Conservation (phyloP, 805 yeast genomes). For the Wickerhamomyces alni region DNA sequence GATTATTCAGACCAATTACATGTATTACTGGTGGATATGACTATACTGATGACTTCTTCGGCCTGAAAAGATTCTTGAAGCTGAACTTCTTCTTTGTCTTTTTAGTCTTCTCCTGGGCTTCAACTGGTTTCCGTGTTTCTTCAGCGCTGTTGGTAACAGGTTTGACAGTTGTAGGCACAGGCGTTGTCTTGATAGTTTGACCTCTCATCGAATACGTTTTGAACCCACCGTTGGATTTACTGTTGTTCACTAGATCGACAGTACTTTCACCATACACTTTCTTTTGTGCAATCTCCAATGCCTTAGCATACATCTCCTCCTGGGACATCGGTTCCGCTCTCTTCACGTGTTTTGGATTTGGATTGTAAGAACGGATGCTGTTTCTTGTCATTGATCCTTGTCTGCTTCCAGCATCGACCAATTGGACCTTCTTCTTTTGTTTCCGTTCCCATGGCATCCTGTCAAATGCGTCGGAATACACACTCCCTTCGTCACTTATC, state of each 20-base stretch:
- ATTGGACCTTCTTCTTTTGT: background rate
- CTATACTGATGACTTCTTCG: no score
- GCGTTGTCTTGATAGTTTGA: background rate
- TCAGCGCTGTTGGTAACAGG: background rate
- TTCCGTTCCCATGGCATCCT: constrained; percentile 7
- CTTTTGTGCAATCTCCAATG: constrained; percentile 7
- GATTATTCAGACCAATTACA: no score
- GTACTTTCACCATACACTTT: constrained; percentile 6
- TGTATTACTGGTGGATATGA: no score
- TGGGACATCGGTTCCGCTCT: background rate
- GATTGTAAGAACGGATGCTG: background rate
- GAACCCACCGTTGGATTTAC: background rate
- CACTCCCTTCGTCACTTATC: constrained; percentile 20
- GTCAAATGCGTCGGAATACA: constrained; percentile 20
- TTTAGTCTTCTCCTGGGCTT: background rate
- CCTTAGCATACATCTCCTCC: constrained; percentile 27
- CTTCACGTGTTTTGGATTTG: no score
- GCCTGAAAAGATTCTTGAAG: background rate
- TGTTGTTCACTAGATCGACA: background rate
- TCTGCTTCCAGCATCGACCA: background rate
- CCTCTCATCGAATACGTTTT: background rate
- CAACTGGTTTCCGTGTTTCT: background rate
- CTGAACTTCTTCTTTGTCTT: background rate
- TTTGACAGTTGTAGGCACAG: no score
- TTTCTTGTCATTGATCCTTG: background rate